These are phyloP conservation scores for Plenodomus tracheiphilus DNA, from an alignment of 2,329 filamentous ascomycete species.

Conservation along the genomic window DNA sequence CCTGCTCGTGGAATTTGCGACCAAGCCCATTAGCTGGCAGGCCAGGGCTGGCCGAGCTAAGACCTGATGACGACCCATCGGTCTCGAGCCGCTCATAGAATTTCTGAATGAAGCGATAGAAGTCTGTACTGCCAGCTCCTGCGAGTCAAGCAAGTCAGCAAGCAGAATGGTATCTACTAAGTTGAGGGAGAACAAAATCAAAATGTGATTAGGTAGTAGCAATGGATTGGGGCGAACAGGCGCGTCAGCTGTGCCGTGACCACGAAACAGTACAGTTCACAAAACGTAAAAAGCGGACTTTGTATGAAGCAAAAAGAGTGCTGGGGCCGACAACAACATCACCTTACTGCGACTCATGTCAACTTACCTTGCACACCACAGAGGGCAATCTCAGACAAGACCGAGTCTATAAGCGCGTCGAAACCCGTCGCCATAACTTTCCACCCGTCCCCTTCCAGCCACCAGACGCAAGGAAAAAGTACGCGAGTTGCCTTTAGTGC, in stretches of 20 bases:
- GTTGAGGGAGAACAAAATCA: neutral
- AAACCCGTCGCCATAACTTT: slow-evolving; percentile 48
- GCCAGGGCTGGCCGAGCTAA: neutral
- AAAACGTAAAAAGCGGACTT: neutral
- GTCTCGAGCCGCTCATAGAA: slow-evolving; percentile 38
- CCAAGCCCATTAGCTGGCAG: neutral
- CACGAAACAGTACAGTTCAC: neutral
- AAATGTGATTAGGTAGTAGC: neutral
- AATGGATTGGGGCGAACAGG: neutral
- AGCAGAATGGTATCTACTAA: neutral
- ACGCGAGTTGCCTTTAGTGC: slow-evolving; percentile 10
- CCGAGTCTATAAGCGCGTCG: slow-evolving; percentile 60
- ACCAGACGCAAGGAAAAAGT: slow-evolving; percentile 9
- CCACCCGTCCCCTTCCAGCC: slow-evolving; percentile 23
- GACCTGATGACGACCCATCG: neutral
- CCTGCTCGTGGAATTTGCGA: slow-evolving; percentile 54
- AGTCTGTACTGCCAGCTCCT: slow-evolving; percentile 49
- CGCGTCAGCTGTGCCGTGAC: slow-evolving; percentile 1
- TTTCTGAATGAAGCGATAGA: slow-evolving; percentile 42
- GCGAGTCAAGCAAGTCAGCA: neutral
- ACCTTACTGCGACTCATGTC: neutral
- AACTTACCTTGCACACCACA: slow-evolving; percentile 61
- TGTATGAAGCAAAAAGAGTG: neutral
- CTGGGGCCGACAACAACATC: neutral
- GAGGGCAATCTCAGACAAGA: slow-evolving; percentile 63